Percentiles rank a stretch among this genome's conserved stretches.
Conservation (phyloP, 768 basidiomycete species). For the Amanita pseudoporphyria region DNA sequence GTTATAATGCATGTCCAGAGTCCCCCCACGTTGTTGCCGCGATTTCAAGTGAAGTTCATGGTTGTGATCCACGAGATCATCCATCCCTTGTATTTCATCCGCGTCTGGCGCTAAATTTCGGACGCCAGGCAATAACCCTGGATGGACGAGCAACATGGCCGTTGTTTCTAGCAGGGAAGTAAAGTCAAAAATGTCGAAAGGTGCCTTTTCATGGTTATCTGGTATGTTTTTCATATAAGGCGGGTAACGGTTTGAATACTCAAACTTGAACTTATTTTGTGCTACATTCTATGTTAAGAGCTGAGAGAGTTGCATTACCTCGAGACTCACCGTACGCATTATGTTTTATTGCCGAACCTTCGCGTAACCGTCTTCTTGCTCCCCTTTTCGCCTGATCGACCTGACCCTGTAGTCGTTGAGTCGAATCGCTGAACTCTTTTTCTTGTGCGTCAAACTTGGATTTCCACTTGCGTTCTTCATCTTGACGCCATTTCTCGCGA, state of each 20-base stretch:
- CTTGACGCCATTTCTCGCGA: background rate
- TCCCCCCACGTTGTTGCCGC: background rate
- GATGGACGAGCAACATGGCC: background rate
- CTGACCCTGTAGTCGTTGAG: background rate
- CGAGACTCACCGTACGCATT: background rate
- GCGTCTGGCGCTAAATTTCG: background rate
- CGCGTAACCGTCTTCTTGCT: background rate
- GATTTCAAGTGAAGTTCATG: background rate
- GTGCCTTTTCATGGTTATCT: background rate
- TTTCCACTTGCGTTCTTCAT: background rate
- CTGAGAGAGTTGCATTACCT: background rate
- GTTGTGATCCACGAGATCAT: background rate
- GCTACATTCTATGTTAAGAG: background rate
- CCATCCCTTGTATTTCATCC: background rate
- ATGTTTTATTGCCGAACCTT: background rate
- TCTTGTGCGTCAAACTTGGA: background rate
- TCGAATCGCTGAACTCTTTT: background rate
- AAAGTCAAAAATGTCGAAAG: background rate
- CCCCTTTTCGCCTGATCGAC: background rate
- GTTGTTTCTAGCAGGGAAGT: background rate
- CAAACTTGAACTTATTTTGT: background rate
- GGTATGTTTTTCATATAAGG: background rate
- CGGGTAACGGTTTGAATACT: background rate
- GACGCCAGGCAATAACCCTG: background rate
- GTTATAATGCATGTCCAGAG: conserved; percentile 15